Conservation (phyloP, 805 yeast species). For the Candida andamanensis region DNA sequence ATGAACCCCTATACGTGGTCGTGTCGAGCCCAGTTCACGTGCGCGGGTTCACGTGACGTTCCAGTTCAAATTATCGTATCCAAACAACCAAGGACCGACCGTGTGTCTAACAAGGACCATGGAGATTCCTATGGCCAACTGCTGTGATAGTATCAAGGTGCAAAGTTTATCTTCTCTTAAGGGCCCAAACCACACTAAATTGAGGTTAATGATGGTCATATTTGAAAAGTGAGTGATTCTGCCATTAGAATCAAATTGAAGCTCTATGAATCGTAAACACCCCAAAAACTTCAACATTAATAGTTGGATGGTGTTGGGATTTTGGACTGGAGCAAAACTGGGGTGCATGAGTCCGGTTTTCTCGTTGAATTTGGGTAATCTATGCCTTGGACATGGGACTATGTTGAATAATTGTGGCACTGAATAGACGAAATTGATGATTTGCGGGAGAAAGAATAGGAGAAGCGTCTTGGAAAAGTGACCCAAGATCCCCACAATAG, state of each 20-base stretch:
- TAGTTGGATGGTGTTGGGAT: slow-evolving; percentile 16
- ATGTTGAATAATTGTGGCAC: slow-evolving; percentile 86
- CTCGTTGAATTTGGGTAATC: slow-evolving; percentile 74
- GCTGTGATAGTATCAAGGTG: slow-evolving; percentile 50
- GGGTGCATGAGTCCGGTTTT: slow-evolving; percentile 73
- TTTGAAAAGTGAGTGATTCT: slow-evolving; percentile 55
- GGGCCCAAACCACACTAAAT: slow-evolving; percentile 86
- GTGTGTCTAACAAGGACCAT: slow-evolving; percentile 76
- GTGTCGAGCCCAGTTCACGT: background rate
- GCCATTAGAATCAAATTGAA: slow-evolving; percentile 18
- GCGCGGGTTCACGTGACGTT: slow-evolving; percentile 8
- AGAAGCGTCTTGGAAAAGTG: slow-evolving; percentile 93
- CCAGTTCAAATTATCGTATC: slow-evolving; percentile 70
- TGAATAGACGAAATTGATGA: slow-evolving; percentile 82
- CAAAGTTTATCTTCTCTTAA: slow-evolving; percentile 79
- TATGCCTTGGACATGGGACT: slow-evolving; percentile 93
- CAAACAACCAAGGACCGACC: slow-evolving; percentile 80
- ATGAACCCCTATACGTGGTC: background rate
- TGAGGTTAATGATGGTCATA: slow-evolving; percentile 81
- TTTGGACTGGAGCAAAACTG: slow-evolving; percentile 31
- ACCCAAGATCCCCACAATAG: slow-evolving; percentile 92
- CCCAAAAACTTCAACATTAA: slow-evolving; percentile 29
- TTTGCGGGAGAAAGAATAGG: slow-evolving; percentile 84
- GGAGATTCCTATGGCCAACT: slow-evolving; percentile 58
- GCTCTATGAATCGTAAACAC: slow-evolving; percentile 43